phyloP scores from a whole-genome alignment of 805 yeast species.

The Candida railenensis region DNA sequence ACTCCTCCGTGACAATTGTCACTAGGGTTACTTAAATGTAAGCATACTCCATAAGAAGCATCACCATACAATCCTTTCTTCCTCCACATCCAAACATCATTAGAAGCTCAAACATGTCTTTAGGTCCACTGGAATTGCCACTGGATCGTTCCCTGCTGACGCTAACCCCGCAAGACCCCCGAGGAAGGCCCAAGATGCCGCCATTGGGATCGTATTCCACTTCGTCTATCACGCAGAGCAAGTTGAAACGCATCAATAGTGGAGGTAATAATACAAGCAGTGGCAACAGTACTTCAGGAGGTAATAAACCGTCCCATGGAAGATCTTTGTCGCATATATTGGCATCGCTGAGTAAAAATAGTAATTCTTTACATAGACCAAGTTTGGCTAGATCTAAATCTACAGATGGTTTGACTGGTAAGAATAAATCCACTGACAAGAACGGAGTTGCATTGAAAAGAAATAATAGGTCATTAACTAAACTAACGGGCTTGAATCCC shows the following conservation, averaged over 20 bases:
- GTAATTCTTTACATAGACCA: slow-evolving; percentile 20
- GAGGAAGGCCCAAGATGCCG: slow-evolving; percentile 1
- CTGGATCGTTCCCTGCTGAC: slow-evolving; percentile 2
- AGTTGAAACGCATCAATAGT: background rate
- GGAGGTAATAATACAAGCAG: background rate
- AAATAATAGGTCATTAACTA: slow-evolving; percentile 37
- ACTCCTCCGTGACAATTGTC: background rate
- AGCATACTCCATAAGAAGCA: too few relatives aligned
- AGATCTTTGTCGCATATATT: slow-evolving; percentile 2
- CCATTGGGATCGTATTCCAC: slow-evolving; percentile 1
- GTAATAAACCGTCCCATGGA: background rate
- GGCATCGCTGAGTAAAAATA: background rate
- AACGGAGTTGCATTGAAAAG: slow-evolving; percentile 23
- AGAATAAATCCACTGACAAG: slow-evolving; percentile 16
- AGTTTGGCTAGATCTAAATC: slow-evolving; percentile 38
- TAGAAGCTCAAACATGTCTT: background rate
- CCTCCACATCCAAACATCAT: background rate
- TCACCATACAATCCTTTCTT: too few relatives aligned
- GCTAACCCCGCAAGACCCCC: background rate
- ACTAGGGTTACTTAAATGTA: background rate
- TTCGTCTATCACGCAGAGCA: background rate
- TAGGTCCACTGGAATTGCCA: background rate
- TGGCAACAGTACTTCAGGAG: background rate
- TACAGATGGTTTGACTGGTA: slow-evolving; percentile 32
- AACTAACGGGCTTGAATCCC: slow-evolving; percentile 35